A percentile compares a stretch with the other conserved stretches of the same genome.
phyloP scores from a whole-genome alignment of 495 filamentous ascomycete species.

The Aspergillus indologenus region DNA sequence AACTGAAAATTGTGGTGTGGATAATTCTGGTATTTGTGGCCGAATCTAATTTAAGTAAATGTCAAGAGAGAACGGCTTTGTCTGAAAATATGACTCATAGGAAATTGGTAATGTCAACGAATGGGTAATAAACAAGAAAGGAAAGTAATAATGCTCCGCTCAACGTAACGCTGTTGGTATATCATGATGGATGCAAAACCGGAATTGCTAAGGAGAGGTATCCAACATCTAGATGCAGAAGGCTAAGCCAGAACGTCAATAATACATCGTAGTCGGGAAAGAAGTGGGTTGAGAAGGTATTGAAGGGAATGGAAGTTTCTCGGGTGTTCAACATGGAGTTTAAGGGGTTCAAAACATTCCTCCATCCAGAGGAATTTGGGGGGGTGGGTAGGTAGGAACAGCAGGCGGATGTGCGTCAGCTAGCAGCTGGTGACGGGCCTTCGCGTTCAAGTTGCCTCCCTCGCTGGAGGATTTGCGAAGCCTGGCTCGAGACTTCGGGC shows the following conservation, averaged over 20 bases:
- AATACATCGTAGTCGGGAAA: conserved; percentile 21
- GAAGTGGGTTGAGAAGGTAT: conserved; percentile 10
- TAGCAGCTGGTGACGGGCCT: conserved; percentile 42
- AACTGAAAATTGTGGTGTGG: background rate
- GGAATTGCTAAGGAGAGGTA: conserved; percentile 30
- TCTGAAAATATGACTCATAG: conserved; percentile 11
- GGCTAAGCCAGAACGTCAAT: conserved; percentile 4
- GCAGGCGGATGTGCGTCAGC: conserved; percentile 28
- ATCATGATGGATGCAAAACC: conserved; percentile 23
- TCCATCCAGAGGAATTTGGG: conserved; percentile 38
- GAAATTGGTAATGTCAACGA: conserved; percentile 7
- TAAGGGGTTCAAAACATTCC: conserved; percentile 45
- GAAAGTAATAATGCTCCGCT: conserved; percentile 19
- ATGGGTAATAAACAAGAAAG: background rate
- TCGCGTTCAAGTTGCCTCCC: conserved; percentile 40
- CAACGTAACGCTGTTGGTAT: conserved; percentile 28
- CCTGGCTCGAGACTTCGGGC: conserved; percentile 39
- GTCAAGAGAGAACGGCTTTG: conserved; percentile 9
- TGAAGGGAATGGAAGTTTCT: conserved; percentile 8
- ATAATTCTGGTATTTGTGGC: background rate
- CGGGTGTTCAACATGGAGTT: too few species aligned
- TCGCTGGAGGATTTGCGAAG: conserved; percentile 55
- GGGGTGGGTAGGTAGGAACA: conserved; percentile 38
- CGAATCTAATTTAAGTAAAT: conserved; percentile 12
- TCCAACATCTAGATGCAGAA: conserved; percentile 18